A percentile compares a stretch with the other conserved stretches of the same genome.
Evolutionary conservation across 495 filamentous ascomycete genomes (phyloP).

Genomic region (Aspergillus panamensis): DNA sequence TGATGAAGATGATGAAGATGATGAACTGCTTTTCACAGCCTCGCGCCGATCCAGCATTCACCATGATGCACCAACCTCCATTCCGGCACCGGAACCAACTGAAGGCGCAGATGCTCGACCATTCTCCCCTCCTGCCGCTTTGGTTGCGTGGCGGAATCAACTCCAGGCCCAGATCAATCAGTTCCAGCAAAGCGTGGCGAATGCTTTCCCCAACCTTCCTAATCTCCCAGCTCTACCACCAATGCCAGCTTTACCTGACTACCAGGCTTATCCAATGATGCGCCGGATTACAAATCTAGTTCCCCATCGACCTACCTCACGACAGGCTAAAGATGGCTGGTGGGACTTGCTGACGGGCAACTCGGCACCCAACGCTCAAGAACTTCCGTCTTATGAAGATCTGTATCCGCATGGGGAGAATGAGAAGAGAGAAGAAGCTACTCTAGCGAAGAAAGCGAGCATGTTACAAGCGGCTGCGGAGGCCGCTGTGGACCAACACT

Average conservation of each 20-base stretch:
- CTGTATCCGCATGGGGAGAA: constrained; percentile 60
- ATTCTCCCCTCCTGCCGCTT: constrained; percentile 57
- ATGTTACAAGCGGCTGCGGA: constrained; percentile 61
- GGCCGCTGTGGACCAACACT: constrained; percentile 63
- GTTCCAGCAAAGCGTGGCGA: constrained; percentile 66
- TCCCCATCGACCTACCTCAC: constrained; percentile 50
- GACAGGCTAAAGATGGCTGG: constrained; percentile 57
- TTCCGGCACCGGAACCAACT: constrained; percentile 28
- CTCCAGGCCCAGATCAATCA: constrained; percentile 75
- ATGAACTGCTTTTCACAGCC: constrained; percentile 42
- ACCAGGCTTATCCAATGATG: constrained; percentile 69
- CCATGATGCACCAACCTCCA: constrained; percentile 32
- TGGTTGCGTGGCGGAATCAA: constrained; percentile 73
- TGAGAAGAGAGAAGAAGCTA: constrained; percentile 38
- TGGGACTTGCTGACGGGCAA: constrained; percentile 61
- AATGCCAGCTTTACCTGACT: constrained; percentile 65
- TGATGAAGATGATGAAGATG: constrained; percentile 36
- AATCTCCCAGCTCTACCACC: constrained; percentile 58
- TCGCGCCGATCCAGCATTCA: constrained; percentile 44
- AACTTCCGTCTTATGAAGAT: constrained; percentile 77
- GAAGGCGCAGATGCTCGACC: constrained; percentile 31
- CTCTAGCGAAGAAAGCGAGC: constrained; percentile 59
- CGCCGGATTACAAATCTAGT: constrained; percentile 72
- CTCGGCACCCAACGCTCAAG: constrained; percentile 40
- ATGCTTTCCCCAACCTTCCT: constrained; percentile 67